These are phyloP conservation scores for Aspergillus quadricinctus DNA, from an alignment of 2,329 filamentous ascomycete species.

Conservation along the genomic window DNA sequence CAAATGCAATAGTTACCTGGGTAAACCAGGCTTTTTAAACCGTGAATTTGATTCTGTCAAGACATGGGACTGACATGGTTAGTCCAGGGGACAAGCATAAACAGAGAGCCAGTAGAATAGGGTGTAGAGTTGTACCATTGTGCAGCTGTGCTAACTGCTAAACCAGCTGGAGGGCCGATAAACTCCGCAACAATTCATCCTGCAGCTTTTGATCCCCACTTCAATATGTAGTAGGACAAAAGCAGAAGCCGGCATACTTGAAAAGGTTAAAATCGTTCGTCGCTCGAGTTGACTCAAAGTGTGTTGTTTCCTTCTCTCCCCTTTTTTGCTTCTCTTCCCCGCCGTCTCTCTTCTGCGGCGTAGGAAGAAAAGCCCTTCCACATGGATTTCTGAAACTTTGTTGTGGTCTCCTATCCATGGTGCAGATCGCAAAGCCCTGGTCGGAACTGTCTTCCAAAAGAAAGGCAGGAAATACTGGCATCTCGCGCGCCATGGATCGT, in stretches of 20 bases:
- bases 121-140: not conserved
- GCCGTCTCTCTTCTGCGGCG: not conserved
- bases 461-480: not conserved
- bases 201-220: conserved; percentile 15
- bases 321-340: not conserved
- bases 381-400: not conserved
- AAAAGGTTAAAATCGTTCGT: not conserved
- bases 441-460: conserved; percentile 4
- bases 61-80: conserved; percentile 8
- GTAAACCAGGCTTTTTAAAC: not conserved
- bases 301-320: not conserved
- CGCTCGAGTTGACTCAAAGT: not conserved
- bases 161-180: conserved; percentile 8
- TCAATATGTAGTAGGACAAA: conserved; percentile 10
- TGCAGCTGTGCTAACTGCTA: not conserved
- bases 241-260: conserved; percentile 2
- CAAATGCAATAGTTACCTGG: not conserved
- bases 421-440: not conserved
- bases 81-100: conserved; percentile 21
- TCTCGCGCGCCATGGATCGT: not conserved
- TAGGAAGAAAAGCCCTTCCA: not conserved
- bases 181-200: conserved; percentile 18
- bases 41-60: not conserved
- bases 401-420: not conserved
- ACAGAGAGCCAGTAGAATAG: conserved; percentile 13